These are phyloP conservation scores for Morella rubra DNA, from an alignment of 306 rosid genomes.

Conservation along the genomic window DNA sequence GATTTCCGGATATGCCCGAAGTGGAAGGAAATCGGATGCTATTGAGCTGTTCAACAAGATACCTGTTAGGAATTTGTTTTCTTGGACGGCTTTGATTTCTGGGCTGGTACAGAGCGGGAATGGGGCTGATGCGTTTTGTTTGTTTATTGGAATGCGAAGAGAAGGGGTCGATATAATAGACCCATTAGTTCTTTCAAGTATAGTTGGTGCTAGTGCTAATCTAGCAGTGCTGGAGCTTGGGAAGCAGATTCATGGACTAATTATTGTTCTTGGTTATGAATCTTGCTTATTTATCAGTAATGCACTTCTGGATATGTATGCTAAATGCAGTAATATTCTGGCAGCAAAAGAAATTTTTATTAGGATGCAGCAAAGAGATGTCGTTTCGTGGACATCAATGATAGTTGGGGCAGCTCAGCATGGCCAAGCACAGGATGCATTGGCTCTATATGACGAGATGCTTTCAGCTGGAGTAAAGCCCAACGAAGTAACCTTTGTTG, in stretches of 20 bases:
- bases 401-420: slow-evolving; percentile 84
- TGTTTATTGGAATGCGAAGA: slow-evolving; percentile 69
- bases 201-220: slow-evolving; percentile 78
- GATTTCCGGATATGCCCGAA: slow-evolving; percentile 73
- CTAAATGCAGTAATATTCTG: slow-evolving; percentile 76
- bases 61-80: slow-evolving; percentile 52
- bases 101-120: slow-evolving; percentile 86
- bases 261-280: slow-evolving; percentile 64
- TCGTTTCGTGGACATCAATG: slow-evolving; percentile 90
- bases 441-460: slow-evolving; percentile 67
- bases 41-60: slow-evolving; percentile 42
- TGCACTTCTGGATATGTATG: slow-evolving; percentile 85
- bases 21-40: slow-evolving; percentile 67
- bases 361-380: slow-evolving; percentile 58
- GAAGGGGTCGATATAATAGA: slow-evolving; percentile 59
- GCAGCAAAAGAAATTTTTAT: slow-evolving; percentile 60
- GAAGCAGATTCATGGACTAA: slow-evolving; percentile 65
- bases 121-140: slow-evolving; percentile 46
- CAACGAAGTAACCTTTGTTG: slow-evolving; percentile 87
- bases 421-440: slow-evolving; percentile 72
- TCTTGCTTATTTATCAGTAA: slow-evolving; percentile 79
- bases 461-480: slow-evolving; percentile 58
- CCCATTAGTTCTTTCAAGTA: slow-evolving; percentile 79
- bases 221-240: slow-evolving; percentile 72
- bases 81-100: slow-evolving; percentile 90